Base-by-base conservation (phyloP, 768 basidiomycete genomes). In the Suillus subaureus region DNA sequence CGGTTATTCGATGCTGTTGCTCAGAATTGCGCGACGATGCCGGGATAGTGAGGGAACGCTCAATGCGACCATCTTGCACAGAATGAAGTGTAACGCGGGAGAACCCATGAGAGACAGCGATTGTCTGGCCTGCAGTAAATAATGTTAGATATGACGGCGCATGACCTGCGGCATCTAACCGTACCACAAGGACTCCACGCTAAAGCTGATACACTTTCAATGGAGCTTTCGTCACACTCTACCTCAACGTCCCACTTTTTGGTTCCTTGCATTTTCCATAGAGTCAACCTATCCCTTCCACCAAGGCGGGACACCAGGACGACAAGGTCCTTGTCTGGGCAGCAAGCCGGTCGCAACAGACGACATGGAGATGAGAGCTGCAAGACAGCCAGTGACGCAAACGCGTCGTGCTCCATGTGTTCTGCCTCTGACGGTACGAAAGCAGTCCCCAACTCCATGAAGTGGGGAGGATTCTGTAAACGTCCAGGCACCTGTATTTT, bases 131-230 rank as follows among this genome's bases (percentile, higher is more conserved):
- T 90, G 70, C 40, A 62, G 39, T 54, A 66, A 26, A 23, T 61
- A 31, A 18, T 28, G 40, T 71, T 66, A 68, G 63, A 35, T 15
- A 45, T 47, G 49, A 43, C 16, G 13, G 21, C 35, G 33, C 40
- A 21, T 61, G n/a, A 37, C 52, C 63, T 28, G 21, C 28, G 37
- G 63, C 28, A 13, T 64, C 56, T 37, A 67, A 49, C 58, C 77
- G 64, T 78, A 92, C 93, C 91, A 75, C 90, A 91, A 3, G 93
- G 93, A 75, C 92, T 93, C 93, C 93, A 95, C 15, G 85, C 85
- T 39, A 94, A 71, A 55, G 80, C 87, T 51, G 84, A 80, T 35
- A 91, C 83, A 62, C 84, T 82, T 55, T 84, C 82, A 49, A 78
- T 80, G 35, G 75, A 75, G 61, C 77, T 73, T 66, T 84, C 81